A percentile compares a stretch with the other conserved stretches of the same genome.
phyloP scores from a whole-genome alignment of 2,329 filamentous ascomycete species.

The Hansfordia pulvinata region DNA sequence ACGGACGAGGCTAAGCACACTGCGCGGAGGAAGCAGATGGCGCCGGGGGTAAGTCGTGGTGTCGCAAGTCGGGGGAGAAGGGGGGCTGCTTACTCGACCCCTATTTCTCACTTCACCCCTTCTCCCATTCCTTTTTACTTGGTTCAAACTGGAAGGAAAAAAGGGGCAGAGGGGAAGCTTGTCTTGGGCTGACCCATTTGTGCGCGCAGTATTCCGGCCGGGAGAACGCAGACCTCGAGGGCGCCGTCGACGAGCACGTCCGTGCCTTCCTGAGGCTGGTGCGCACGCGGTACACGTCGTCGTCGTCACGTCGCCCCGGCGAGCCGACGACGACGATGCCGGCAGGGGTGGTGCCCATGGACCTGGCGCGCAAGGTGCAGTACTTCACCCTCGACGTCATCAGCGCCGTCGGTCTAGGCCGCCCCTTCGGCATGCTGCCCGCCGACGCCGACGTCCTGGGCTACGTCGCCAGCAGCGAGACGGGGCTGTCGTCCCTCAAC shows the following conservation, averaged over 20 bases:
- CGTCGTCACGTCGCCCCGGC: too few relatives aligned
- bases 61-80: too few relatives aligned
- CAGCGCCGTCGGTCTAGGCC: constrained; percentile 11
- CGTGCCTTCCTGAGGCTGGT: too few relatives aligned
- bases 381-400: constrained; percentile 14
- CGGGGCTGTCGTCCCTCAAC: constrained; percentile 6
- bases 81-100: too few relatives aligned
- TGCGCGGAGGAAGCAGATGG: constrained; percentile 30
- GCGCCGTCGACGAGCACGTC: constrained; percentile 33
- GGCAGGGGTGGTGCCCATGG: constrained; percentile 16
- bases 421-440: constrained; percentile 13
- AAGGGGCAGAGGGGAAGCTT: too few relatives aligned
- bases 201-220: constrained; percentile 35
- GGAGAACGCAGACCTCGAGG: constrained; percentile 36
- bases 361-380: constrained; percentile 6
- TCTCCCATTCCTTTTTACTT: constrained; percentile 1
- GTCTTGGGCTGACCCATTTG: constrained; percentile 2
- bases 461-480: constrained; percentile 7
- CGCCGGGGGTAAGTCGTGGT: constrained; percentile 34
- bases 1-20: constrained; percentile 33
- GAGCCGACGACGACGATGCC: too few relatives aligned
- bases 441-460: constrained; percentile 10
- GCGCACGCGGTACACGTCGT: too few relatives aligned
- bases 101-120: too few relatives aligned
- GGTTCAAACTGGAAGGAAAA: too few relatives aligned